Base-by-base conservation (phyloP, 257 asterid species). In the Mentha longifolia region DNA sequence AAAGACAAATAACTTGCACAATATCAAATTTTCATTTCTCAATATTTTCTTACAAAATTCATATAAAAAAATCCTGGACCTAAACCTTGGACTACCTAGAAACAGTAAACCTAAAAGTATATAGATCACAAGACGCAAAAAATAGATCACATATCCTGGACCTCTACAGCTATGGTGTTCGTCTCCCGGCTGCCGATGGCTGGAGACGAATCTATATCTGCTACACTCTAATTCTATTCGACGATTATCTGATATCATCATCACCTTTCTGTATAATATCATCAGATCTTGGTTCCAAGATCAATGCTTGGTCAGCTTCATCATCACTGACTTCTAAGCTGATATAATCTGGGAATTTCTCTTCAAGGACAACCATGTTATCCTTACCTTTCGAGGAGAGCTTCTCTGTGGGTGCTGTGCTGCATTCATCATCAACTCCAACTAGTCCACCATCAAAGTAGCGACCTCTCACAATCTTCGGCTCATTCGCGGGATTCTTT, bases 401-500 rank as follows among this genome's bases (percentile, higher is more conserved):
- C 63, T 74, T 71, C 75, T 73, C 87, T 0, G 75, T 54, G 3
- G 74, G 59, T 10, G 76, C 77, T 62, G 65, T 30, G 57, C 64
- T 52, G 72, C 77, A 70, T 56, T 79, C 92, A 9, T 70, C 72
- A 52, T 70, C 72, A 56, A 35, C 73, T 61, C 74, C 85, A 11
- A 82, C 61, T 42, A 76, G 85, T 31, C 88, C 85, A 57, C 95
- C 86, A 72, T 91, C 97, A 72, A 95, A 95, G 83, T 95, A 95
- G 65, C 97, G 90, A 46, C 95, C 98, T 57, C 83, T 76, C 28
- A 80, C 88, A 76, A 79, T 78, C 83, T 80, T 89, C 74, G 71
- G 81, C 76, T 82, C 86, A 19, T 12, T 62, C 9, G 67, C 14
- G 12, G 86, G 81, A 72, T 80, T 84, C 86, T 82, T 79, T 78